phyloP scores from a whole-genome alignment of 495 filamentous ascomycete genomes.

The Trichoderma gamsii region DNA sequence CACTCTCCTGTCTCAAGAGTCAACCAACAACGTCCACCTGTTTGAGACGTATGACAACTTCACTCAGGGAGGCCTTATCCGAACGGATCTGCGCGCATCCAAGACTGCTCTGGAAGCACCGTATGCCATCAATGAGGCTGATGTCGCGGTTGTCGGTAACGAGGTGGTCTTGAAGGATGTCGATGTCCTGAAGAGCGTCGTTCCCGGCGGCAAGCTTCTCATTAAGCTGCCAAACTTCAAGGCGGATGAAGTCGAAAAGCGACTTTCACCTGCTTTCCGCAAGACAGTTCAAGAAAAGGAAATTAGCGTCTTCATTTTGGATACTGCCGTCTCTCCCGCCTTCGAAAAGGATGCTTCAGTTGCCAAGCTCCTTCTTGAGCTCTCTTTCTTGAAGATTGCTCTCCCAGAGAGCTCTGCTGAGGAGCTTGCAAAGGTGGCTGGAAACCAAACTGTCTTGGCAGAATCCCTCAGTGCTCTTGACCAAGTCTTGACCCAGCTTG shows the following conservation, averaged over 20 bases:
- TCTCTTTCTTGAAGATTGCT: slow-evolving; percentile 74
- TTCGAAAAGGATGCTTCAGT: slow-evolving; percentile 51
- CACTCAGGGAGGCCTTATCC: slow-evolving; percentile 74
- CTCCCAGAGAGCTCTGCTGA: slow-evolving; percentile 55
- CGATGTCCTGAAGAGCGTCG: slow-evolving; percentile 63
- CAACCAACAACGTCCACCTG: slow-evolving; percentile 68
- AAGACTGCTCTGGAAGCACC: slow-evolving; percentile 76
- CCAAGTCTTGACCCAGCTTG: slow-evolving; percentile 61
- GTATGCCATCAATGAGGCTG: slow-evolving; percentile 71
- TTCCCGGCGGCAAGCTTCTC: slow-evolving; percentile 65
- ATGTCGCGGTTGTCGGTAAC: slow-evolving; percentile 71
- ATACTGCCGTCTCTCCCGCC: slow-evolving; percentile 58
- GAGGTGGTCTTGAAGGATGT: slow-evolving; percentile 71
- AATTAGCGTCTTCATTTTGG: slow-evolving; percentile 65
- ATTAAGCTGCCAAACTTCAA: slow-evolving; percentile 70
- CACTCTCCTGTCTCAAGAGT: slow-evolving; percentile 67
- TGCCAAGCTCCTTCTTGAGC: slow-evolving; percentile 58
- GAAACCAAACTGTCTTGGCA: slow-evolving; percentile 46
- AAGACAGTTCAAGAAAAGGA: slow-evolving; percentile 62
- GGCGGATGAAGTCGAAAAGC: slow-evolving; percentile 86
- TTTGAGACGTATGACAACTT: slow-evolving; percentile 77
- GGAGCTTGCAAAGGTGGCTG: slow-evolving; percentile 27
- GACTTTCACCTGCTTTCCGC: slow-evolving; percentile 59
- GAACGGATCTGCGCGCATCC: slow-evolving; percentile 80
- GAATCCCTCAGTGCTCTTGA: slow-evolving; percentile 61